Evolutionary conservation across 2,329 filamentous ascomycete genomes (phyloP).

Genomic region (Apiospora kogelbergensis): DNA sequence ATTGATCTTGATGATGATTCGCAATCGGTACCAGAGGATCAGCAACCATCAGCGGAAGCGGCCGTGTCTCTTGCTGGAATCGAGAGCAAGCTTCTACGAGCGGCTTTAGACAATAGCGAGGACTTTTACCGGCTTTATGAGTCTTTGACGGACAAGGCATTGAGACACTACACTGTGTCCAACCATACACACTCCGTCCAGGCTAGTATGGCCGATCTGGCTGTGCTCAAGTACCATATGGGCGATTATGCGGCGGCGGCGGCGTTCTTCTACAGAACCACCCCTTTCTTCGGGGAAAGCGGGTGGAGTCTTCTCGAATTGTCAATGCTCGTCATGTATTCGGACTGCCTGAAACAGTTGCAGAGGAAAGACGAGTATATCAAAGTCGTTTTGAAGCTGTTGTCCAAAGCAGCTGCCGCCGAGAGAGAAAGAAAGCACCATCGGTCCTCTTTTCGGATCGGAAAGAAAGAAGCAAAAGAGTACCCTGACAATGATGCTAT

Average conservation of each 20-base stretch:
- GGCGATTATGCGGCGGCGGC: conserved; percentile 74
- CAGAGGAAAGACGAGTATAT: conserved; percentile 78
- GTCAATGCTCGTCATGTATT: conserved; percentile 83
- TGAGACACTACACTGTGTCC: conserved; percentile 80
- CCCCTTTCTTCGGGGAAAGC: conserved; percentile 74
- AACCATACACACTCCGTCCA: conserved; percentile 77
- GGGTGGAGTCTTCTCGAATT: conserved; percentile 80
- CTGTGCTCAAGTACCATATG: conserved; percentile 76
- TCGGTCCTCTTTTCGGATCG: conserved; percentile 36
- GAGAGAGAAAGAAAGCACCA: conserved; percentile 49
- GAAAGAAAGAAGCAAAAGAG: conserved; percentile 29
- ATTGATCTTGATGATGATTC: conserved; percentile 51
- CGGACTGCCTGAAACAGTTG: conserved; percentile 76
- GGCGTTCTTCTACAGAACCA: conserved; percentile 74
- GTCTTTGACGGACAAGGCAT: conserved; percentile 78
- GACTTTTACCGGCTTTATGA: conserved; percentile 70
- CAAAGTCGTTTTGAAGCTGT: conserved; percentile 69
- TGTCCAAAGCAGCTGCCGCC: conserved; percentile 64
- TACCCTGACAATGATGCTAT: conserved; percentile 38
- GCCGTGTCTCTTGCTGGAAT: conserved; percentile 44
- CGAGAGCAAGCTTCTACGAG: conserved; percentile 55
- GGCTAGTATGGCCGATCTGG: conserved; percentile 78
- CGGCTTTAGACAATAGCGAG: conserved; percentile 60
- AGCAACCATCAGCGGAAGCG: conserved; percentile 17
- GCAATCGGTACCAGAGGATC: conserved; percentile 28